phyloP scores from a whole-genome alignment of 768 basidiomycete genomes.

The Psilocybe cyanescens region DNA sequence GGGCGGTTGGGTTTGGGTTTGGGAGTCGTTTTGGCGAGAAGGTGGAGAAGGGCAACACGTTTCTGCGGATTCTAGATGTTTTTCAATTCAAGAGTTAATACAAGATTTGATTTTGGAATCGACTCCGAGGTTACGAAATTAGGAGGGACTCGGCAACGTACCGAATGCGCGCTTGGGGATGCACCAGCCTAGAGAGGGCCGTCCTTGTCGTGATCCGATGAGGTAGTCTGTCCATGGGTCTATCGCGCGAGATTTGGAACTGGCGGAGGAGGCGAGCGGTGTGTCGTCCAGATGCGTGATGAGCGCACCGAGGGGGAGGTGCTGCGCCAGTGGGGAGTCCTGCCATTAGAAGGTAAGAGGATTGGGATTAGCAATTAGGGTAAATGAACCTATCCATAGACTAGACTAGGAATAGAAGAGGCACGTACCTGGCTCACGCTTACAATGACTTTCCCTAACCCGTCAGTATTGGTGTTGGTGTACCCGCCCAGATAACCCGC shows the following conservation, averaged over 20 bases:
- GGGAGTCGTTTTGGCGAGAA: not conserved
- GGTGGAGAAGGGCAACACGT: constrained; percentile 25
- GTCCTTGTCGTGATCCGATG: constrained; percentile 12
- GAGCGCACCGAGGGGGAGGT: constrained; percentile 60
- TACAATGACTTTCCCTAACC: constrained; percentile 43
- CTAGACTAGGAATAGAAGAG: too few relatives aligned
- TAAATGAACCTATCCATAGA: too few relatives aligned
- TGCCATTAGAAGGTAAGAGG: constrained; percentile 24
- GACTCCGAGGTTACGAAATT: too few relatives aligned
- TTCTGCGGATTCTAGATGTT: constrained; percentile 23
- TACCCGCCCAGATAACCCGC: constrained; percentile 49
- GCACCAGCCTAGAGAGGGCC: constrained; percentile 65
- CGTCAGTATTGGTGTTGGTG: constrained; percentile 35
- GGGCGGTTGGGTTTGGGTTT: constrained; percentile 17
- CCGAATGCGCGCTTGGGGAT: constrained; percentile 30
- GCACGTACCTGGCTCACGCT: constrained; percentile 49
- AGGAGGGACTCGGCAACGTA: constrained; percentile 1
- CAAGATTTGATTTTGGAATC: too few relatives aligned
- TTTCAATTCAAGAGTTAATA: too few relatives aligned
- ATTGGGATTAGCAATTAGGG: too few relatives aligned
- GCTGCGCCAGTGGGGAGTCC: constrained; percentile 63
- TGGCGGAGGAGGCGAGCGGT: constrained; percentile 34
- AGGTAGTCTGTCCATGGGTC: constrained; percentile 53
- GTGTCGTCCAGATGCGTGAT: constrained; percentile 72
- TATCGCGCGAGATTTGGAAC: constrained; percentile 27